Base-by-base conservation (phyloP, 208 protist genomes). In the Leishmania gerbilli region DNA sequence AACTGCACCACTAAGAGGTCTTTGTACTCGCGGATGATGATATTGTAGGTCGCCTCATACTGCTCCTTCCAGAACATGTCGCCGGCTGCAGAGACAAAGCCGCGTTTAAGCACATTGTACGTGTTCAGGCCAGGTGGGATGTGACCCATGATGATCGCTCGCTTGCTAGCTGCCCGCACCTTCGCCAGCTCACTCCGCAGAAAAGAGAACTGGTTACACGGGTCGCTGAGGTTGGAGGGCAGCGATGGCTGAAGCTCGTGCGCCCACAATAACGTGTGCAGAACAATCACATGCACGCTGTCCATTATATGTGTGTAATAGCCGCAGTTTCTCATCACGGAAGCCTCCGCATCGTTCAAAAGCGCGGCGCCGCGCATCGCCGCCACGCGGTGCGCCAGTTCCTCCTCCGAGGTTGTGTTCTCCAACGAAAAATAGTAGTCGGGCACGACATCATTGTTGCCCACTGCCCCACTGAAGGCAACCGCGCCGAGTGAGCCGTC, bases 401-500 rank as follows among this genome's bases (percentile, higher is more conserved):
- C 67, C 27, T 47, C 3, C n/a, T 90, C 82, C 60, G 77, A 84
- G 17, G 34, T 49, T 24, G 64, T 76, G 55, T 53, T 78, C 21
- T 79, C 60, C 80, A 86, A 89, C 31, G 89, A 68, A 71, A 94
- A 95, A 72, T 72, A 77, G 82, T 96, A 95, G 81, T 96, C 84
- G 27, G 90, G 90, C 27, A 92, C 84, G 47, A 96, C 72, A 76
- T 97, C 94, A 53, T 95, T 95, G 83, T 97, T 97, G 49, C 94
- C 94, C 37, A 95, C 27, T 24, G 84, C 77, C 55, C 67, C 80
- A 40, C 83, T 60, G 53, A 96, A 84, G 34, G 55, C 76, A 27
- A 83, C 72, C 21, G 27, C 34, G 31, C 58, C 77, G 8, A 84
- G 76, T n/a, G 74, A 79, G 40, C 72, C 82, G 65, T 71, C 77